These are phyloP conservation scores for Domatiomyces globalis DNA, from an alignment of 2,329 filamentous ascomycete genomes.

Conservation along the genomic window DNA sequence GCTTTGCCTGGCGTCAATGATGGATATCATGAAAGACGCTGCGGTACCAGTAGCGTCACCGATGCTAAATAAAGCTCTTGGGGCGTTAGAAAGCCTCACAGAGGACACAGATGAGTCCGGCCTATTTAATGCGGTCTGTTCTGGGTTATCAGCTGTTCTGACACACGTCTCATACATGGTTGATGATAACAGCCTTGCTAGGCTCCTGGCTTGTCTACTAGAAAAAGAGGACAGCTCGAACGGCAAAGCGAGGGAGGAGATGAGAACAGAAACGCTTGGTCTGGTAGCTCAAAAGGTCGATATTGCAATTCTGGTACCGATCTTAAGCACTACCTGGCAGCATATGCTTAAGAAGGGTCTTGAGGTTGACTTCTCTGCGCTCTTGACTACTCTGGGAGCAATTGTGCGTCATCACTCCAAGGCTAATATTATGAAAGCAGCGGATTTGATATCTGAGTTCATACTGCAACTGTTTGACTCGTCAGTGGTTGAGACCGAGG, in stretches of 20 bases:
- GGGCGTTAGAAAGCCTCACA: conserved; percentile 34
- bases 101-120: conserved; percentile 33
- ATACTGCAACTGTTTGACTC: conserved; percentile 41
- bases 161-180: conserved; percentile 84
- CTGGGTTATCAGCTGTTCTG: conserved; percentile 63
- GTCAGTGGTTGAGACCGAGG: conserved; percentile 2
- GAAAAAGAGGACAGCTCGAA: conserved; percentile 1
- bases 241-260: conserved; percentile 40
- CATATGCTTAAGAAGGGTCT: conserved; percentile 49
- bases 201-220: conserved; percentile 52
- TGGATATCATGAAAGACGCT: conserved; percentile 74
- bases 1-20: conserved; percentile 73
- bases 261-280: conserved; percentile 54
- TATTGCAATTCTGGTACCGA: conserved; percentile 59
- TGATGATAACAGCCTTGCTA: conserved; percentile 57
- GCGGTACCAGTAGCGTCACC: conserved; percentile 70
- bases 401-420: conserved; percentile 56
- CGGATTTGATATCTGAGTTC: conserved; percentile 50
- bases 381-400: conserved; percentile 6
- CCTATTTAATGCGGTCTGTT: conserved; percentile 69
- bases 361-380: conserved; percentile 32
- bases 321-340: conserved; percentile 58
- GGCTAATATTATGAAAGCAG: conserved; percentile 60
- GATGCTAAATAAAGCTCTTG: conserved; percentile 56
- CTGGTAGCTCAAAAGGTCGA: conserved; percentile 66